phyloP scores from a whole-genome alignment of 768 basidiomycete genomes.

The Mycena pura region DNA sequence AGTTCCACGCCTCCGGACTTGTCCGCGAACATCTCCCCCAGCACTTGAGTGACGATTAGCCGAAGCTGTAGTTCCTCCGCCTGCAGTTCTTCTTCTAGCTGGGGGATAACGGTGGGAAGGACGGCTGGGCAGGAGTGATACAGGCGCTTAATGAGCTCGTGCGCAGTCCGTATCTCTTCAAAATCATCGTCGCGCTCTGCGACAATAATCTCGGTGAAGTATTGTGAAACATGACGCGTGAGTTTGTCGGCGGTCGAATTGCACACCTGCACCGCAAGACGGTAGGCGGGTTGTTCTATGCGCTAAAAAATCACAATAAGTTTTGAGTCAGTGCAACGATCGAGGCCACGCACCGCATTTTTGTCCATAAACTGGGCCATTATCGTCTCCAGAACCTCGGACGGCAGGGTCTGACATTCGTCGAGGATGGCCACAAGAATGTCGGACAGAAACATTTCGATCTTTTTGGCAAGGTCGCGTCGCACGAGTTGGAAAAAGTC shows the following conservation, averaged over 20 bases:
- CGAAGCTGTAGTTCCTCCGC: constrained; percentile 77
- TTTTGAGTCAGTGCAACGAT: constrained; percentile 3
- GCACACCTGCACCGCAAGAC: constrained; percentile 87
- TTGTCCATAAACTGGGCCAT: constrained; percentile 88
- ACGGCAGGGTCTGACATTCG: constrained; percentile 79
- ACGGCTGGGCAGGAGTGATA: constrained; percentile 81
- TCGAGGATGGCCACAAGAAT: constrained; percentile 91
- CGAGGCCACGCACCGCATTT: constrained; percentile 59
- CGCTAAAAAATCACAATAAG: constrained; percentile 55
- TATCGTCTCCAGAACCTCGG: constrained; percentile 78
- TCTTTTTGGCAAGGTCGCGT: constrained; percentile 76
- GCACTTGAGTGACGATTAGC: constrained; percentile 79
- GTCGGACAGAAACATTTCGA: constrained; percentile 86
- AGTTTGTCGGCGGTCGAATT: constrained; percentile 84
- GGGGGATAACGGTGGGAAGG: constrained; percentile 89
- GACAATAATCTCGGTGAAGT: constrained; percentile 91
- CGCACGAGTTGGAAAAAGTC: constrained; percentile 83
- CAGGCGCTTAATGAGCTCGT: constrained; percentile 85
- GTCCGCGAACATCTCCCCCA: constrained; percentile 92
- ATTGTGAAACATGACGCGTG: constrained; percentile 87
- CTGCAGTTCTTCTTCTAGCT: constrained; percentile 88
- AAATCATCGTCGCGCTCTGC: constrained; percentile 59
- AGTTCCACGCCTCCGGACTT: constrained; percentile 71
- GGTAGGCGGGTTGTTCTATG: constrained; percentile 76
- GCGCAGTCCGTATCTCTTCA: constrained; percentile 75